Base-by-base conservation (phyloP, 495 filamentous ascomycete genomes). In the Entonaema liquescens region DNA sequence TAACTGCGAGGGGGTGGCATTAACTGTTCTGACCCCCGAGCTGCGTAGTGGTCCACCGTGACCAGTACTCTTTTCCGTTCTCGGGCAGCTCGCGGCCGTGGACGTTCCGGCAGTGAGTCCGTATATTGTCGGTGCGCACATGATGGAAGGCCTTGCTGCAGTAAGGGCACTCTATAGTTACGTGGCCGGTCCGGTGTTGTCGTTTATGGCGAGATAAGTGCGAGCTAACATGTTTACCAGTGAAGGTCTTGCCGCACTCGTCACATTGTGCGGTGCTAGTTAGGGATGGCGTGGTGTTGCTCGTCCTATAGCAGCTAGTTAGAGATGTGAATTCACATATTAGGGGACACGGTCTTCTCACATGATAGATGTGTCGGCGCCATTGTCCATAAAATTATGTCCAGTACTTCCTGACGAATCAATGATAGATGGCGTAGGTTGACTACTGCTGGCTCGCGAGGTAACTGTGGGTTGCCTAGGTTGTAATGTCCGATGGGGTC, bases 171-270 rank as follows among this genome's bases (percentile, higher is more conserved):
- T 42, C 19, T 42, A 47, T 55, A 0, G 17, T 17, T 11, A 2
- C 38, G 11, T 35, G 15, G 5, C n/a, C 0, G 2, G 50, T 42
- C 21, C 25, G 6, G 19, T 73, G 70, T 1, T 15, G 7, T 23
- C 70, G 55, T 23, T 55, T 68, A 25, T 73, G 70, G 8, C 70
- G 60, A 15, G 70, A 73, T 31, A 73, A 21, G 42, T 72, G 70
- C 8, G 70, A 65, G 49, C 49, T 62, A 0, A 38, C 42, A 17
- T 65, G 17, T 19, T 26, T 65, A 11, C 70, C 70, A 0, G 6
- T 64, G 21, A 23, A 73, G 3, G 9, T 6, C 11, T 55, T 65
- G 3, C 50, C 42, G 33, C 70, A 73, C 7, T 61, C 44, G 15
- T 47, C n/a, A n/a, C 65, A 68, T 12, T 61, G 21, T 1, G 40